Evolutionary conservation across 148 eudicot species (phyloP).

Genomic region (Silene conica): DNA sequence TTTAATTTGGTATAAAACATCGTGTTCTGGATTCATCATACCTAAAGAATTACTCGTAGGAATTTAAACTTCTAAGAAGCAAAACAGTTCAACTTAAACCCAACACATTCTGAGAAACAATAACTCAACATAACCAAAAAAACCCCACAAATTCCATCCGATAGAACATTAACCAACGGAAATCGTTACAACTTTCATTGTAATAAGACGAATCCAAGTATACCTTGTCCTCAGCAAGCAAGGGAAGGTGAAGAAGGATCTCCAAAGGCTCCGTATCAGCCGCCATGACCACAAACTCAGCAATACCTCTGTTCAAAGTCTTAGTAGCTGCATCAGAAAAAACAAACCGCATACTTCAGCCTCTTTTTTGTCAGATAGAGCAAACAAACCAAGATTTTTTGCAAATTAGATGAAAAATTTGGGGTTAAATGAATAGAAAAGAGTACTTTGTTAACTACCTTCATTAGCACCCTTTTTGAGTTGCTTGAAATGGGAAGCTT

Average conservation of each 20-base stretch:
- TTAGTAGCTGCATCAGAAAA: slow-evolving; percentile 53
- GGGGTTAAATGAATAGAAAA: neutral
- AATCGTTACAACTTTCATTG: neutral
- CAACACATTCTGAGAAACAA: too few relatives aligned
- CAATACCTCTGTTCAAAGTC: slow-evolving; percentile 77
- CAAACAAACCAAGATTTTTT: neutral
- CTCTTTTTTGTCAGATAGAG: neutral
- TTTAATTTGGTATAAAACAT: too few relatives aligned
- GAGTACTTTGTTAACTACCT: slow-evolving; percentile 23
- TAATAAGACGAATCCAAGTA: neutral
- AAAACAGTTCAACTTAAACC: too few relatives aligned
- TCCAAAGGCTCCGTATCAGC: slow-evolving; percentile 85
- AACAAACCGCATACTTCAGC: neutral
- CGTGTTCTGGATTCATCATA: too few relatives aligned
- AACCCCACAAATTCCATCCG: too few relatives aligned
- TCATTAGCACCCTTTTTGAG: slow-evolving; percentile 88
- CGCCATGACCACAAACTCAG: slow-evolving; percentile 82
- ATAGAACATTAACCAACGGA: neutral
- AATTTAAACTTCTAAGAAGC: too few relatives aligned
- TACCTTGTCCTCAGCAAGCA: slow-evolving; percentile 86
- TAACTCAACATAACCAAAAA: too few relatives aligned
- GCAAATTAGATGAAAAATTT: too few relatives aligned
- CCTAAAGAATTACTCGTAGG: too few relatives aligned
- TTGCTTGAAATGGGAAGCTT: slow-evolving; percentile 74
- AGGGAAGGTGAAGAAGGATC: slow-evolving; percentile 78